These are phyloP conservation scores for Sesbania bispinosa DNA, from an alignment of 306 rosid genomes.

Conservation along the genomic window DNA sequence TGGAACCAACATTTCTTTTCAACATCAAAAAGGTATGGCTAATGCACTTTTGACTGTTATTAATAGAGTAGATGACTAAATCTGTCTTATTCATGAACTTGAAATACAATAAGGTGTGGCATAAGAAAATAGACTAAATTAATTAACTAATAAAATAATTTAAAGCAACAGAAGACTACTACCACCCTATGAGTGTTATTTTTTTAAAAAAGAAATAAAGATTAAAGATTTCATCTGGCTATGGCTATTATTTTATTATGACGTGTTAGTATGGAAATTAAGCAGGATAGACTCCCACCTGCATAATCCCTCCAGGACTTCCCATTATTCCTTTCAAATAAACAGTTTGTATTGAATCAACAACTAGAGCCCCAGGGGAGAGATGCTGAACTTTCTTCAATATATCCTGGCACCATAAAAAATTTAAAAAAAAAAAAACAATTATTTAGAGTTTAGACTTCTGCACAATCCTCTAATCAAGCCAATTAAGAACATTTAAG, in stretches of 20 bases:
- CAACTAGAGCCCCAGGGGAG: slow-evolving; percentile 66
- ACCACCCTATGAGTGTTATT: neutral
- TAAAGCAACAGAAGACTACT: slow-evolving; percentile 3
- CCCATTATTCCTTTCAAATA: slow-evolving; percentile 78
- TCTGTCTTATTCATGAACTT: neutral
- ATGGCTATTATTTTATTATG: neutral
- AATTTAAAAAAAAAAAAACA: neutral
- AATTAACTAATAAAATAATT: slow-evolving; percentile 1
- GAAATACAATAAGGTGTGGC: neutral
- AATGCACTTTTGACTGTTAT: slow-evolving; percentile 2
- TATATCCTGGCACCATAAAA: slow-evolving; percentile 63
- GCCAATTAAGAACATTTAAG: neutral
- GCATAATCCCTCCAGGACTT: slow-evolving; percentile 81
- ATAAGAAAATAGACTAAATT: neutral
- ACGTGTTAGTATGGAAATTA: neutral
- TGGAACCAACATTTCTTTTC: slow-evolving; percentile 3
- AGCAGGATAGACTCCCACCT: slow-evolving; percentile 43
- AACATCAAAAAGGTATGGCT: slow-evolving; percentile 12
- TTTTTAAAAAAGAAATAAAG: neutral
- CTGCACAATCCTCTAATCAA: neutral
- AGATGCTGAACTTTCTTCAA: slow-evolving; percentile 65
- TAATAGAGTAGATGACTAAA: neutral
- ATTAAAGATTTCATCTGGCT: neutral
- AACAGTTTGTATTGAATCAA: slow-evolving; percentile 95
- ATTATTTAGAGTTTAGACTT: slow-evolving; percentile 18